phyloP scores from a whole-genome alignment of 2,329 filamentous ascomycete species.

The Fusarium citri region DNA sequence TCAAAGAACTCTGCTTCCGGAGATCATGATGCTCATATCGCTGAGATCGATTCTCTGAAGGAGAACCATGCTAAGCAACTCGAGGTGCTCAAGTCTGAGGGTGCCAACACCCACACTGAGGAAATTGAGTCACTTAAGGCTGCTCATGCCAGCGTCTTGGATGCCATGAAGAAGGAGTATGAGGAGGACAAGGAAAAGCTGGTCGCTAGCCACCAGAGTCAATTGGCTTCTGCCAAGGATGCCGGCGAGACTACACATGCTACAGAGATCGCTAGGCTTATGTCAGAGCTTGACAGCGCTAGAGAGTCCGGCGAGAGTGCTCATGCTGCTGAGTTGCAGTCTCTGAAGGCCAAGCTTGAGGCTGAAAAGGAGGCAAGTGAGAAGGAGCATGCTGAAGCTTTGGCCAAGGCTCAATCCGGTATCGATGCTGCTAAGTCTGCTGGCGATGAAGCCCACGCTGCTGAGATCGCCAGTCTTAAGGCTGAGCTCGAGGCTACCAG shows the following conservation, averaged over 20 bases:
- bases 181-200: conserved; percentile 53
- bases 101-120: conserved; percentile 53
- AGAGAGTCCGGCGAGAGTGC: conserved; percentile 49
- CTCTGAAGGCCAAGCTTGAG: conserved; percentile 57
- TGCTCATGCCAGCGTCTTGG: conserved; percentile 58
- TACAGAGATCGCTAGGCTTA: conserved; percentile 45
- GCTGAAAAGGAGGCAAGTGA: conserved; percentile 57
- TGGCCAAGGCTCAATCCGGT: conserved; percentile 50
- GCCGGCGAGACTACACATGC: conserved; percentile 45
- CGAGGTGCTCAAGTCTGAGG: conserved; percentile 57
- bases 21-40: conserved; percentile 60
- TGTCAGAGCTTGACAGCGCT: conserved; percentile 48
- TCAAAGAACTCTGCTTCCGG: conserved; percentile 65
- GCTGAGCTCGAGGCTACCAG: conserved; percentile 48
- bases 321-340: conserved; percentile 51
- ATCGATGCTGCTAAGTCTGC: conserved; percentile 49
- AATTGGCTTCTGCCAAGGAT: conserved; percentile 49
- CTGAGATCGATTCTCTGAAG: conserved; percentile 67
- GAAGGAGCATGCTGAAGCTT: conserved; percentile 46
- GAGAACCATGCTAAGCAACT: conserved; percentile 64
- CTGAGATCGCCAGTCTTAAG: conserved; percentile 49
- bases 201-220: conserved; percentile 48
- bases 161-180: conserved; percentile 57
- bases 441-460: conserved; percentile 47
- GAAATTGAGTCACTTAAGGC: conserved; percentile 58